These are phyloP conservation scores for Vicia sativa DNA, from an alignment of 306 rosid genomes.

Conservation along the genomic window DNA sequence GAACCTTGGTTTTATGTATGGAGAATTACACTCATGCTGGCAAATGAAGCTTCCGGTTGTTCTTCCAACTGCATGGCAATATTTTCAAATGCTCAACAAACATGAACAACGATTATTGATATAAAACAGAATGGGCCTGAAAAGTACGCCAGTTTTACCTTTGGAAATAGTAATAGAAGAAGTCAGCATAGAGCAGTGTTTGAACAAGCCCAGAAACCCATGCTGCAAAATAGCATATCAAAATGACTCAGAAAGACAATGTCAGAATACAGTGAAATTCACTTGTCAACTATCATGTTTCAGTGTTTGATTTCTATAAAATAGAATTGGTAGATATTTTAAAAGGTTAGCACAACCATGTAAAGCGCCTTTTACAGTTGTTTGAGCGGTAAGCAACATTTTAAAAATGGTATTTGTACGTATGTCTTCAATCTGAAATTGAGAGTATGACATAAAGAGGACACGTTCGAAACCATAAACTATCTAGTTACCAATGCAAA, in stretches of 20 bases:
- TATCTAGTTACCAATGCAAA: neutral
- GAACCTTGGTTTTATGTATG: conserved; percentile 33
- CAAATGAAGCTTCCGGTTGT: conserved; percentile 73
- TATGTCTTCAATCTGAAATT: conserved; percentile 13
- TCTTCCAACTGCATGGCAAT: conserved; percentile 78
- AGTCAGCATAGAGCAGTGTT: conserved; percentile 84
- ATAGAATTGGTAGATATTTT: conserved; percentile 11
- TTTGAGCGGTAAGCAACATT: conserved; percentile 18
- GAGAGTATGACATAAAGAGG: conserved; percentile 12
- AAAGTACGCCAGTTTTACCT: conserved; percentile 54
- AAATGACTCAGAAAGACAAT: no score
- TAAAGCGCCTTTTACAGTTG: neutral
- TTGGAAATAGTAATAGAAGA: conserved; percentile 87
- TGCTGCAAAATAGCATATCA: conserved; percentile 50
- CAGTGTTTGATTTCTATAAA: neutral
- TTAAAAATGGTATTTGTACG: neutral
- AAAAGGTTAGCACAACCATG: conserved; percentile 26
- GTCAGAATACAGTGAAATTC: no score
- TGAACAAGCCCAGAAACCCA: conserved; percentile 85
- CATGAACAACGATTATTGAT: conserved; percentile 1
- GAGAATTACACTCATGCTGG: conserved; percentile 65
- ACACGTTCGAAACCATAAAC: conserved; percentile 2
- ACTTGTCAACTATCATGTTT: no score
- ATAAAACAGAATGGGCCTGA: conserved; percentile 20
- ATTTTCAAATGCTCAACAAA: conserved; percentile 28